Evolutionary conservation across 352 stramenopile species (phyloP), one percentile per base, ranked within the genome.

Genomic region (Hyaloperonospora brassicae): DNA sequence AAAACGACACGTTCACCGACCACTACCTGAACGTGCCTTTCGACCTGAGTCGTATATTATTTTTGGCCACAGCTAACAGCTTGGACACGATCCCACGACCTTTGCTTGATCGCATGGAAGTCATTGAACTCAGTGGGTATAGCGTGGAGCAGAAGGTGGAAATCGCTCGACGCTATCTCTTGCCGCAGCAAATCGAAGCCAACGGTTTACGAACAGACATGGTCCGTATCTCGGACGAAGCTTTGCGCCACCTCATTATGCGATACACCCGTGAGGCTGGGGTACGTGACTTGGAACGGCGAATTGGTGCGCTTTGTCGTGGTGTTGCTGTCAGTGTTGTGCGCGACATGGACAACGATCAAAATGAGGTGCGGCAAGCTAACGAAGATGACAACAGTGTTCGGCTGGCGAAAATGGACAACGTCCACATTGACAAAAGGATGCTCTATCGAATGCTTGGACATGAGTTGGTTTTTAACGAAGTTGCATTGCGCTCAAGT

Each of bases 1-100:
- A 94, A 57, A 93, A 93, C 65, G 66, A 88, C 62, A 86, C 84
- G 13, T 94, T 94, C 53, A 86, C 75, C 27, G 84, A 94, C 31
- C 82, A 93, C 61, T 94, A 92, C 62, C 48, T 92, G 13, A 89
- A 90, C 46, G 74, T 90, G 6, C 82, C 84, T n/a, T 93, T 93
- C 52, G 83, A 95, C 51, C 62, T 95, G n/a, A 91, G 77, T 58
- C 82, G 74, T 52, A 81, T 84, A 12, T 56, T 92, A 54, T 95
- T 95, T 56, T 70, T 92, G 45, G 83, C 83, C n/a, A 95, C 82
- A 4, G 80, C 83, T 14, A 95, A 95, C 58, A 85, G 72, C 47
- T 63, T 92, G 34, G 76, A 89, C 2, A 91, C 76, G 0, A 93
- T 93, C 31, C 83, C 77, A 14, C 61, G 64, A 0, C 81, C 83